Base-by-base conservation (phyloP, 106 monocot genomes). In the Acorus calamus region DNA sequence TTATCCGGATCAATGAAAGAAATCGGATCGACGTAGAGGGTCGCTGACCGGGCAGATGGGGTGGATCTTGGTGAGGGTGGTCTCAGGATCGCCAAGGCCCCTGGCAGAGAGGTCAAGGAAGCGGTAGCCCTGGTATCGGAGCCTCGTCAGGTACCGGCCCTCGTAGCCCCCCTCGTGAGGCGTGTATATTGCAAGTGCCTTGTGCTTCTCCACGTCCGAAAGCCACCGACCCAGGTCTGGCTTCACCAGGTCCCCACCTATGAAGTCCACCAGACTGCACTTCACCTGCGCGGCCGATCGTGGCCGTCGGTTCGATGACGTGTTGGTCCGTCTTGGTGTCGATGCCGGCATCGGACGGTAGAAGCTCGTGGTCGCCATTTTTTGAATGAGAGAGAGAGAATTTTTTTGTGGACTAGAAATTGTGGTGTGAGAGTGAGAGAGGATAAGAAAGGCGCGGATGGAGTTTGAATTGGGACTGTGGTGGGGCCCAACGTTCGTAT, bases 131-230 rank as follows among this genome's bases (percentile, higher is more conserved):
- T 93, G 65, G 70, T 86, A 83, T 8, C 86, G 53, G 48, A 93
- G 83, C n/a, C 85, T 69, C 56, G 57, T 83, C 11, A 89, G 76
- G 85, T 93, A 93, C 13, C 89, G 66, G 11, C 93, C 93, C 75
- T 89, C 88, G 63, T 89, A 93, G 43, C 93, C 93, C 11, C 93
- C 93, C 65, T 93, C 89, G 61, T 89, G 85, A 44, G 85, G 93
- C 11, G 88, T 57, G 76, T 89, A 93, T 44, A 86, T 66, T 10
- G 83, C 93, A 67, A 89, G 72, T 3, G 93, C 83, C 81, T 86
- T 93, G 81, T 93, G 89, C 69, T 77, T 78, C 83, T 93, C 93
- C 58, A 93, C 83, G 57, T 89, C 93, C 5, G 79, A 80, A 63
- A 89, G 72, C 83, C 89, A 93, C 69, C 80, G 63, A 14, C 93